These are phyloP conservation scores for Magnolia changhungtana DNA, from an alignment of 164 flowering plant genomes.

Conservation along the genomic window DNA sequence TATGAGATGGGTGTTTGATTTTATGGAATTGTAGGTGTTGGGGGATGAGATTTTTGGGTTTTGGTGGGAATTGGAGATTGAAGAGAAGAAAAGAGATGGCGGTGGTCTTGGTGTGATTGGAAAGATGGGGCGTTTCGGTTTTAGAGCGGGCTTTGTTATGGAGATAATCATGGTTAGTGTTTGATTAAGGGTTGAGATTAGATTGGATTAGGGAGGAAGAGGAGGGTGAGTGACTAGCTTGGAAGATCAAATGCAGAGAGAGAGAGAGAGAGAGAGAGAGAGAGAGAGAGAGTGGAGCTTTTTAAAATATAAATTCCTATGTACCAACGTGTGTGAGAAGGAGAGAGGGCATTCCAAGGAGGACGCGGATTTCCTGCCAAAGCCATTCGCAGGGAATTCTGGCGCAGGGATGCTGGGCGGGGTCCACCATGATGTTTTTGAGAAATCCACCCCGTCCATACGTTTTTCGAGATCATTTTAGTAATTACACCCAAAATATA, in stretches of 20 bases:
- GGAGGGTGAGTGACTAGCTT: not conserved
- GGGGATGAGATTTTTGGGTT: slow-evolving; percentile 20
- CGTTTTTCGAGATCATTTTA: no score
- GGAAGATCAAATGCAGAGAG: not conserved
- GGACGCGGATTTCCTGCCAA: no score
- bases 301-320: not conserved
- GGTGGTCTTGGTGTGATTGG: slow-evolving; percentile 4
- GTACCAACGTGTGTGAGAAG: not conserved
- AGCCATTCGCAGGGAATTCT: no score
- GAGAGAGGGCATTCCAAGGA: slow-evolving; percentile 1
- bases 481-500: no score
- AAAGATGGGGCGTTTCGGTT: not conserved
- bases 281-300: not conserved
- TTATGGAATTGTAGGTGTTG: slow-evolving; percentile 17
- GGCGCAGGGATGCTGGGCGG: no score
- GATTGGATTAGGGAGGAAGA: not conserved
- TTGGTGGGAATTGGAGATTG: slow-evolving; percentile 15
- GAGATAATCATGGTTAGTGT: slow-evolving; percentile 6
- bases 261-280: slow-evolving; percentile 7
- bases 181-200: not conserved
- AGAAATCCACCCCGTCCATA: no score
- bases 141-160: slow-evolving; percentile 1
- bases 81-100: not conserved
- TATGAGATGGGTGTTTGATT: slow-evolving; percentile 18
- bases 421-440: no score